Percentiles rank a stretch among this genome's conserved stretches.
phyloP scores from a whole-genome alignment of 495 filamentous ascomycete genomes.

The Trypethelium eluteriae region DNA sequence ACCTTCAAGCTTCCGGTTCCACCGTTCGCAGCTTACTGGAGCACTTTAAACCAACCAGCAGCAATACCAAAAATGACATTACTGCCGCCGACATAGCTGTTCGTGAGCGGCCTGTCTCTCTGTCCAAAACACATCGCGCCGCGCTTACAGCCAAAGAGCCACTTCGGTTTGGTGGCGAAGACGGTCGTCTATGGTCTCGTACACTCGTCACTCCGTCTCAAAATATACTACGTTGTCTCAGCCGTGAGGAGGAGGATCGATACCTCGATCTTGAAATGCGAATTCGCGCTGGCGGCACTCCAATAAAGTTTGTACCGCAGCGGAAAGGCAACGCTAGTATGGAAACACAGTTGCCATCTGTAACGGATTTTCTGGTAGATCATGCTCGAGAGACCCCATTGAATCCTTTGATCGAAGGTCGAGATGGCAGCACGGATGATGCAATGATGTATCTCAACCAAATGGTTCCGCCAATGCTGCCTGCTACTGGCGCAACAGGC shows the following conservation, averaged over 20 bases:
- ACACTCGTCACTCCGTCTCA: conserved; percentile 73
- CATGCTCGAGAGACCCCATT: neutral
- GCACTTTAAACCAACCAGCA: conserved; percentile 12
- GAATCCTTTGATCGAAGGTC: neutral
- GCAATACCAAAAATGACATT: conserved; percentile 16
- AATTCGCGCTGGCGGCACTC: conserved; percentile 27
- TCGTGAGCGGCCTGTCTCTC: conserved; percentile 24
- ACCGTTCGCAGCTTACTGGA: conserved; percentile 22
- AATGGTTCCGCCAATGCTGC: conserved; percentile 11
- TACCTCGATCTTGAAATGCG: conserved; percentile 66
- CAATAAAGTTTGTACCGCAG: neutral
- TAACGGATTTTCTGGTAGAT: neutral
- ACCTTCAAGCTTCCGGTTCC: conserved; percentile 18
- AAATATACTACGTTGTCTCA: conserved; percentile 67
- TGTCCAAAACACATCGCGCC: conserved; percentile 28
- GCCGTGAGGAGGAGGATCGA: conserved; percentile 63
- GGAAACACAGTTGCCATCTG: neutral
- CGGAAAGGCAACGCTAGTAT: neutral
- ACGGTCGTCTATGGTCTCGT: conserved; percentile 33
- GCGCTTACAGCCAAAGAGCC: conserved; percentile 37
- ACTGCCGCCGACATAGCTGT: conserved; percentile 15
- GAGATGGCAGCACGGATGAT: conserved; percentile 1
- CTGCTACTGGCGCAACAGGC: neutral
- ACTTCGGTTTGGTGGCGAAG: conserved; percentile 34
- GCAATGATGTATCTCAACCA: conserved; percentile 14